Evolutionary conservation across 1,139 yeast genomes (phyloP).

Genomic region (Scheffersomyces segobiensis): DNA sequence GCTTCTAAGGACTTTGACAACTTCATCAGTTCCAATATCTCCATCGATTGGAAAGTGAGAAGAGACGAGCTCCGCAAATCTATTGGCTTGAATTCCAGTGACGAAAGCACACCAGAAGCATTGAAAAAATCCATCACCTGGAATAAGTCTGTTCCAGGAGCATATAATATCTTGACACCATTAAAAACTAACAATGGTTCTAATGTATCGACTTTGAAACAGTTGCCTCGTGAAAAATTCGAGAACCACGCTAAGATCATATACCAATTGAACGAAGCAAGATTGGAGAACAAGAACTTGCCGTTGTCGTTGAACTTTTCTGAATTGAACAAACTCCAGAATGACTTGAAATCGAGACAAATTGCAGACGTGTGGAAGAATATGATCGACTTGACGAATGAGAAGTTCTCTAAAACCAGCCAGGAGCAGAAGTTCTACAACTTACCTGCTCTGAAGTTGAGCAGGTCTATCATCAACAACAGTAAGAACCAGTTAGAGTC

Average conservation of each 20-base stretch:
- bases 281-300: conserved; percentile 52
- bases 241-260: conserved; percentile 74
- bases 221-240: conserved; percentile 56
- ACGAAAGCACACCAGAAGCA: conserved; percentile 6
- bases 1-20: conserved; percentile 85
- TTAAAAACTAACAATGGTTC: conserved; percentile 16
- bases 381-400: conserved; percentile 44
- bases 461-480: conserved; percentile 53
- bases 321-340: conserved; percentile 50
- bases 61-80: conserved; percentile 71
- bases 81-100: conserved; percentile 47
- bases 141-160: conserved; percentile 39
- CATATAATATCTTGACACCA: conserved; percentile 37
- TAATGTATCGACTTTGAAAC: conserved; percentile 26
- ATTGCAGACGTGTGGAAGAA: conserved; percentile 66
- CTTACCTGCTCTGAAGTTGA: conserved; percentile 21
- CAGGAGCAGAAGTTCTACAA: conserved; percentile 49
- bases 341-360: conserved; percentile 62
- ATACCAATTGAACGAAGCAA: conserved; percentile 66
- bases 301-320: conserved; percentile 55
- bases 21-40: conserved; percentile 69
- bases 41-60: conserved; percentile 81
- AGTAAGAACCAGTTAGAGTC: conserved; percentile 65
- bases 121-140: conserved; percentile 30
- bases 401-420: conserved; percentile 32